Evolutionary conservation across 140 eudicot species (phyloP).

Genomic region (Stevia rebaudiana): DNA sequence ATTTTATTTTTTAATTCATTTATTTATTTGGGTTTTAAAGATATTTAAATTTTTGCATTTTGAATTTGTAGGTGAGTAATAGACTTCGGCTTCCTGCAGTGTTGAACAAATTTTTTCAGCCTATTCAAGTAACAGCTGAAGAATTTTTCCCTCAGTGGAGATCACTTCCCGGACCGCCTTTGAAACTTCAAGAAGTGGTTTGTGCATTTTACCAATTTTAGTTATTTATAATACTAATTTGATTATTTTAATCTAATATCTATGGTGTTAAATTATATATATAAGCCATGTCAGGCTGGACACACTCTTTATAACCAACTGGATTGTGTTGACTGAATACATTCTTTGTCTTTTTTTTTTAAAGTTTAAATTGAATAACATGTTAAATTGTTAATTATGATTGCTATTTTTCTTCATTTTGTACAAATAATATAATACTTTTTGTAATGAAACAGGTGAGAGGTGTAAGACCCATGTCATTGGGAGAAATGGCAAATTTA

Average conservation of each 20-base stretch:
- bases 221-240: not conserved
- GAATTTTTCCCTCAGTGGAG: slow-evolving; percentile 98
- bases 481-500: slow-evolving; percentile 80
- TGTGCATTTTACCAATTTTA: slow-evolving; percentile 17
- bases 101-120: slow-evolving; percentile 84
- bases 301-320: not conserved
- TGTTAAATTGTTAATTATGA: too few relatives aligned
- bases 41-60: not conserved
- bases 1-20: too few relatives aligned
- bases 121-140: slow-evolving; percentile 66
- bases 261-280: not conserved
- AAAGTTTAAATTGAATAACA: not conserved
- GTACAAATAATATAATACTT: not conserved
- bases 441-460: slow-evolving; percentile 54
- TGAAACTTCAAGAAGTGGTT: slow-evolving; percentile 99
- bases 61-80: slow-evolving; percentile 52
- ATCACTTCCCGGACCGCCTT: slow-evolving; percentile 88
- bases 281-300: not conserved
- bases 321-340: not conserved
- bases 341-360: not conserved
- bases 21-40: not conserved
- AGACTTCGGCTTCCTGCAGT: slow-evolving; percentile 90
- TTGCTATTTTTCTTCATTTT: not conserved
- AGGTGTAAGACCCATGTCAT: slow-evolving; percentile 90
- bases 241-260: not conserved